Evolutionary conservation across 169 alveolate genomes (phyloP).

Genomic region (Cryptosporidium canis): DNA sequence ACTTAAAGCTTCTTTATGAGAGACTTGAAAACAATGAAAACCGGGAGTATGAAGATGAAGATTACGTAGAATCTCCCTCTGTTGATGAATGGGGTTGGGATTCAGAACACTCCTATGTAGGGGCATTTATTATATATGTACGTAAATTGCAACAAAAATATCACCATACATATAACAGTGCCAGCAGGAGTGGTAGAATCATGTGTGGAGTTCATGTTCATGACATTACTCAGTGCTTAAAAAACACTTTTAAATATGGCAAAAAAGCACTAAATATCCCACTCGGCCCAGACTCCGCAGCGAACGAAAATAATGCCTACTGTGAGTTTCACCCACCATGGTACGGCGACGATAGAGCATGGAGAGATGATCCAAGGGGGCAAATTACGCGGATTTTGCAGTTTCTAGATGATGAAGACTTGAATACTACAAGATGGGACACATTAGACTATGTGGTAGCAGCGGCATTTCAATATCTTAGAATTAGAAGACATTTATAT

Average conservation of each 20-base stretch:
- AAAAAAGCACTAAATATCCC: constrained; percentile 17
- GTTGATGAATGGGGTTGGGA: constrained; percentile 67
- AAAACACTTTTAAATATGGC: constrained; percentile 24
- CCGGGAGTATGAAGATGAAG: constrained; percentile 13
- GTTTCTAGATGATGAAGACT: constrained; percentile 58
- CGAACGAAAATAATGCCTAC: background rate
- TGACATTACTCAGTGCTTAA: constrained; percentile 35
- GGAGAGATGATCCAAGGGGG: constrained; percentile 46
- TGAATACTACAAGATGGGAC: constrained; percentile 63
- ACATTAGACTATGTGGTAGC: constrained; percentile 53
- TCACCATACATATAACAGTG: constrained; percentile 8
- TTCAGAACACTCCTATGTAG: constrained; percentile 53
- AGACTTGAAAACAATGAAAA: constrained; percentile 29
- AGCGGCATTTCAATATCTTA: constrained; percentile 56
- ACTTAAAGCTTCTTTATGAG: constrained; percentile 30
- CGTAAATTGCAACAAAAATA: constrained; percentile 48
- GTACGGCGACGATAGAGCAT: constrained; percentile 25
- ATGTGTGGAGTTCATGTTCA: constrained; percentile 47
- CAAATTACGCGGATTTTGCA: constrained; percentile 58
- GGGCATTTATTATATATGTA: constrained; percentile 59
- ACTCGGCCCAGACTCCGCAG: background rate
- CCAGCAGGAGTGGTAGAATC: constrained; percentile 48
- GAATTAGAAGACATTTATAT: constrained; percentile 45
- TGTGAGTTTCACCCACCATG: constrained; percentile 40
- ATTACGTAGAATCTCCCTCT: constrained; percentile 16